These are phyloP conservation scores for Cicer pinnatifidum DNA, from an alignment of 306 rosid genomes.

Conservation along the genomic window DNA sequence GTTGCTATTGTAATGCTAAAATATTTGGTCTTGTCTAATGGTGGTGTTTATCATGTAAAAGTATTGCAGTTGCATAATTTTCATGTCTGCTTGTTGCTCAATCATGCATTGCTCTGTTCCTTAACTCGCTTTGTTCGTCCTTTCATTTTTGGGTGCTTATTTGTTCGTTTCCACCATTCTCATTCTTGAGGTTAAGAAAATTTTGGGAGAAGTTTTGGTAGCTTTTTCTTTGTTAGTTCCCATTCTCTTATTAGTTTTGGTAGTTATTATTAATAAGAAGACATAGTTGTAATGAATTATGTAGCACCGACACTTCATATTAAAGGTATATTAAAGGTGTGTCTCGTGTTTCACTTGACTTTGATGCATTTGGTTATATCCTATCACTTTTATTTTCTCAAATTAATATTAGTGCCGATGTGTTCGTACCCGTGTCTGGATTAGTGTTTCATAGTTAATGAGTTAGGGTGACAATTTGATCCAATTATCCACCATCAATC, in stretches of 20 bases:
- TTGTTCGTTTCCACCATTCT: not conserved
- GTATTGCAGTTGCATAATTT: not conserved
- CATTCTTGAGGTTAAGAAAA: constrained; percentile 17
- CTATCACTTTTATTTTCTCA: too few relatives aligned
- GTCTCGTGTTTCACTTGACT: too few relatives aligned
- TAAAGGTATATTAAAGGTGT: too few relatives aligned
- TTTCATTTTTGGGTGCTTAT: not conserved
- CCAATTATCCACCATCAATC: too few relatives aligned
- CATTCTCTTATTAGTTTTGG: constrained; percentile 7
- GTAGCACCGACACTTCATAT: too few relatives aligned
- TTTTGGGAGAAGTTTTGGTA: not conserved
- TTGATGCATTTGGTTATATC: too few relatives aligned
- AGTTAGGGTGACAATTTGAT: too few relatives aligned
- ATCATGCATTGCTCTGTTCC: not conserved
- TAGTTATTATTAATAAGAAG: constrained; percentile 1
- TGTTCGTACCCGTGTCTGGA: too few relatives aligned
- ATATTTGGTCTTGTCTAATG: not conserved
- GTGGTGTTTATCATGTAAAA: not conserved
- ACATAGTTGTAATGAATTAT: not conserved
- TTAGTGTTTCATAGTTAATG: too few relatives aligned
- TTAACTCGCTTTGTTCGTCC: not conserved
- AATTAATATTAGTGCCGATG: too few relatives aligned
- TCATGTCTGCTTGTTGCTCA: not conserved
- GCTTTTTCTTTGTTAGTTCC: not conserved
- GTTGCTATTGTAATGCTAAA: constrained; percentile 2